Evolutionary conservation across 306 rosid genomes (phyloP), one percentile per base, ranked within the genome.

Genomic region (Malus sieversii): DNA sequence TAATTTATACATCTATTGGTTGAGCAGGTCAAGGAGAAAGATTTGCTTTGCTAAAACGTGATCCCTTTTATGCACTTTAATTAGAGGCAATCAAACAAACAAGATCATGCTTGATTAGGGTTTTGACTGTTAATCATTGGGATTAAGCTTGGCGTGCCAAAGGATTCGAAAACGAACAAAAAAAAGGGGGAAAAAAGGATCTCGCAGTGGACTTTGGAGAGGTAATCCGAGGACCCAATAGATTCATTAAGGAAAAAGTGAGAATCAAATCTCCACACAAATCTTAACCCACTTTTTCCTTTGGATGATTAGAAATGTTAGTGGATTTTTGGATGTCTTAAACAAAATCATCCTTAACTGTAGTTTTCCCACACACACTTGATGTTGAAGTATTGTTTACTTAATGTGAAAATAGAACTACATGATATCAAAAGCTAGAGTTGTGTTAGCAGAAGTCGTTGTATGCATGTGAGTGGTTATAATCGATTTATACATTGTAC

Each of bases 81-180:
- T 57, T 58, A 45, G 78, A 45, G 51, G 74, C 61, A 81, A 75
- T 77, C 78, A 58, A 66, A 23, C n/a, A 13, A 71, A 19, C 68
- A 60, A 74, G 29, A 61, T 45, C 27, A 10, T 40, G 45, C 20
- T 66, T 40, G 35, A 62, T 51, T 55, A 62, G 42, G 27, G 35
- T 57, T 35, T 77, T 68, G 79, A 71, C 44, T 22, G 71, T 29
- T 78, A 82, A 82, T 82, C 40, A 82, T 74, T 78, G 70, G 66
- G 32, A 30, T 78, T 77, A 23, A 42, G 79, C 70, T 62, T 62
- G 85, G 85, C 85, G 79, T 82, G 85, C 85, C 27, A 16, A 68
- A 53, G 70, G 57, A 59, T 29, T 73, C 46, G 32, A 13, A 10
- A 57, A 61, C 61, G 59, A 19, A 72, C 59, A 51, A 68, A 48